Base-by-base conservation (phyloP, 306 rosid genomes). In the Cucumis hystrix region DNA sequence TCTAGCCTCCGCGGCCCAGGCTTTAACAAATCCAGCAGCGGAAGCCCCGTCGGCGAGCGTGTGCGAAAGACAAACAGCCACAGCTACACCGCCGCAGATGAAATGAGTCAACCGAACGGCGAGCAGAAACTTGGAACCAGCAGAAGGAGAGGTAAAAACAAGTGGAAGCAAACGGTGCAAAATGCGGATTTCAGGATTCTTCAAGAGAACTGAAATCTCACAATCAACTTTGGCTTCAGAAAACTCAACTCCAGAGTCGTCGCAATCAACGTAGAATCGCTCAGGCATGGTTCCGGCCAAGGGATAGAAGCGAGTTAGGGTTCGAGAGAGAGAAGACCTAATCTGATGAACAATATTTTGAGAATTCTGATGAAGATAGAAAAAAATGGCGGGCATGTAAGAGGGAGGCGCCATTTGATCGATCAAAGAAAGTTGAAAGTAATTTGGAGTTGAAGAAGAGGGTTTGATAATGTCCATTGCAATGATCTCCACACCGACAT, bases 381-480 rank as follows among this genome's bases (percentile, higher is more conserved):
- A 83, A 28, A 71, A 80, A 69, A 87, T 59, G 78, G 75, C 59
- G 11, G 90, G 87, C 80, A 79, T 82, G 64, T 59, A 82, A 40
- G 62, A 15, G 10, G 84, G 83, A 15, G 87, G 86, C 5, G 77
- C 69, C 58, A 76, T 11, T 52, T 87, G 90, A 78, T 87, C 90
- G 6, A 87, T 75, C 81, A 82, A 82, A 20, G 87, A 82, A 66
- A 87, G 84, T 13, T 83, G 52, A 30, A 61, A 79, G 21, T 49
- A 79, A 64, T 57, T 72, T 1, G 90, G 87, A 14, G 86, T 84
- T 41, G 82, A 66, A 30, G 82, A 74, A 0, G 87, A 80, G 18
- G 90, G 90, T 60, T 84, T 84, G 79, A 87, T 65, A 14, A 59
- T 33, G 61, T 84, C 84, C 5, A 35, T 45, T 8, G 82, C 82